Evolutionary conservation across 2,329 filamentous ascomycete genomes (phyloP).

Genomic region (Pseudovirgaria hyperparasitica): DNA sequence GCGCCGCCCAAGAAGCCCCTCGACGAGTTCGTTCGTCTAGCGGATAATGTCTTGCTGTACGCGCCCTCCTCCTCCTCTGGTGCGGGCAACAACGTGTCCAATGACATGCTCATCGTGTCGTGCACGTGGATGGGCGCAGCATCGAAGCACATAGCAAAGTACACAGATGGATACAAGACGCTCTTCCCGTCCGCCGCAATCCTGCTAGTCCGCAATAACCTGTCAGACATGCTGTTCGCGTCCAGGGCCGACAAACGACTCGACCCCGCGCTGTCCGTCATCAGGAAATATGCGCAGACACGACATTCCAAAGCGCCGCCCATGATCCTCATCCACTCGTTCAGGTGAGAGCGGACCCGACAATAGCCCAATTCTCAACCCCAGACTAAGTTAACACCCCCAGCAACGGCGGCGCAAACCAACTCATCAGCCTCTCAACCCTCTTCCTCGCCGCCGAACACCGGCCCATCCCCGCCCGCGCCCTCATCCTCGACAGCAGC

Average conservation of each 20-base stretch:
- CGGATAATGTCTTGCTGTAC: too few species aligned
- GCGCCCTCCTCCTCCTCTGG: too few species aligned
- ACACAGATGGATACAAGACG: constrained; percentile 17
- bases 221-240: constrained; percentile 17
- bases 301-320: constrained; percentile 7
- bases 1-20: too few species aligned
- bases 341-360: too few species aligned
- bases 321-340: too few species aligned
- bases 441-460: constrained; percentile 14
- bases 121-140: constrained; percentile 23
- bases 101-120: constrained; percentile 16
- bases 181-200: constrained; percentile 20
- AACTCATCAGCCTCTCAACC: constrained; percentile 19
- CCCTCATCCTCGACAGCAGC: constrained; percentile 20
- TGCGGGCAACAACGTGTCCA: constrained; percentile 7
- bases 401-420: constrained; percentile 23
- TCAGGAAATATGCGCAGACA: constrained; percentile 11
- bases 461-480: constrained; percentile 13
- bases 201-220: constrained; percentile 17
- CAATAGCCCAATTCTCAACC: too few species aligned
- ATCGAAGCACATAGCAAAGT: constrained; percentile 24
- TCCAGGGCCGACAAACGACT: constrained; percentile 8
- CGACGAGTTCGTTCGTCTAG: too few species aligned
- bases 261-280: constrained; percentile 14
- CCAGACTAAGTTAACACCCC: constrained; percentile 24